Evolutionary conservation across 805 yeast genomes (phyloP).

Genomic region (Clavispora phyllophila): DNA sequence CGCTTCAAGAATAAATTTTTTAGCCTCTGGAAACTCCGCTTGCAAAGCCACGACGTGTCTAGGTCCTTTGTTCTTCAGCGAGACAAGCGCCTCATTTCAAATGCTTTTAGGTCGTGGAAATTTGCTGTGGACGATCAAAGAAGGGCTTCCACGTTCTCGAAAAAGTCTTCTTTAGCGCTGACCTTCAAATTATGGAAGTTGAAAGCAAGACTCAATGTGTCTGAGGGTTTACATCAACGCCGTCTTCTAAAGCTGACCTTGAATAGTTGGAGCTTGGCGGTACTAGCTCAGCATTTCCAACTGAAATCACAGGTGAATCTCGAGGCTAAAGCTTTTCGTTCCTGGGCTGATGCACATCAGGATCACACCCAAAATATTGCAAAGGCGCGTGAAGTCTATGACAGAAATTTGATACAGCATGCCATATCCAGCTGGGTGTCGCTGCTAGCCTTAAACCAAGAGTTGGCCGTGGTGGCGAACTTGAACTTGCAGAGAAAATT

Average conservation of each 20-base stretch:
- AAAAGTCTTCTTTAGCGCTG: background rate
- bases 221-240: background rate
- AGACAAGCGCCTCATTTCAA: background rate
- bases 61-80: background rate
- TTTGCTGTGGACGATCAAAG: background rate
- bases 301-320: background rate
- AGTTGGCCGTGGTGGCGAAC: constrained; percentile 14
- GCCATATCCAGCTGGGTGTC: background rate
- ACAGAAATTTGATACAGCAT: background rate
- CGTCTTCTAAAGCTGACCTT: background rate
- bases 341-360: background rate
- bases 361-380: background rate
- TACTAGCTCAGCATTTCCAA: background rate
- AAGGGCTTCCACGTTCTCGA: background rate
- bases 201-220: background rate
- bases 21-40: background rate
- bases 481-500: constrained; percentile 16
- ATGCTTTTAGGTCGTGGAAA: background rate
- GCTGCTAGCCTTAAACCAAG: background rate
- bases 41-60: background rate
- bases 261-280: background rate
- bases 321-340: background rate
- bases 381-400: background rate
- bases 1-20: background rate
- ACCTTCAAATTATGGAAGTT: background rate